Percentiles rank a stretch among this genome's conserved stretches.
phyloP scores from a whole-genome alignment of 192 early-diverging fungal genomes.

The Coemansia reversa region DNA sequence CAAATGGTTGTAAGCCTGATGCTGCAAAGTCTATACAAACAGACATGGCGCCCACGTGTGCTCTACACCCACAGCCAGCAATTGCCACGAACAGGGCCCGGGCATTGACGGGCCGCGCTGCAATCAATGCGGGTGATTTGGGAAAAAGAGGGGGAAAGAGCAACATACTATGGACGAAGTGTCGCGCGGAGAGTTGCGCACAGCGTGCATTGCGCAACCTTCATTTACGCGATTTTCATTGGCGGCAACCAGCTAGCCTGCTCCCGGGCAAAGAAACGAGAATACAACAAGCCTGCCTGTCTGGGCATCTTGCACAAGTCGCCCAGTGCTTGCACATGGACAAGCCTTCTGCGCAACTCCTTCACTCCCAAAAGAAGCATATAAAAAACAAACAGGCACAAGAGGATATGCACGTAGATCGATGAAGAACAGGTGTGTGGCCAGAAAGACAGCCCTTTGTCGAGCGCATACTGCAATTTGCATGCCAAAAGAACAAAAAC shows the following conservation, averaged over 20 bases:
- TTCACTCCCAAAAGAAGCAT: not conserved
- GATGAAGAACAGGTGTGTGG: not conserved
- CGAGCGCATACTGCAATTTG: not conserved
- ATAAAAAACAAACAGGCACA: slow-evolving; percentile 12
- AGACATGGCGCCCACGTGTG: not conserved
- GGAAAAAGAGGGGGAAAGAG: not conserved
- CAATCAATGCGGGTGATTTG: not conserved
- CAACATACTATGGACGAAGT: not conserved
- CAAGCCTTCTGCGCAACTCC: not conserved
- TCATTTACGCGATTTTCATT: slow-evolving; percentile 17
- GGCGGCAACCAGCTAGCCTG: not conserved
- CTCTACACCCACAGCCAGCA: not conserved
- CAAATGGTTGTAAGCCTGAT: not conserved
- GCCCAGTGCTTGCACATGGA: not conserved
- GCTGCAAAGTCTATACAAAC: not conserved
- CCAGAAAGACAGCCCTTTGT: slow-evolving; percentile 1
- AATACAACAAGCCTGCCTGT: slow-evolving; percentile 3
- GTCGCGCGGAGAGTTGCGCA: slow-evolving; percentile 1
- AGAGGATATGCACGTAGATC: slow-evolving; percentile 5
- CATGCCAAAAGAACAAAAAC: not conserved
- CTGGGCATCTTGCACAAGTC: slow-evolving; percentile 2
- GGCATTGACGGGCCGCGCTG: not conserved
- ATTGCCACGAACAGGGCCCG: not conserved
- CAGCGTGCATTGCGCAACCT: not conserved
- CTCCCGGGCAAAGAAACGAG: slow-evolving; percentile 1